Evolutionary conservation across 441 rosid genomes (phyloP).

Genomic region (Pelargonium citronellum): DNA sequence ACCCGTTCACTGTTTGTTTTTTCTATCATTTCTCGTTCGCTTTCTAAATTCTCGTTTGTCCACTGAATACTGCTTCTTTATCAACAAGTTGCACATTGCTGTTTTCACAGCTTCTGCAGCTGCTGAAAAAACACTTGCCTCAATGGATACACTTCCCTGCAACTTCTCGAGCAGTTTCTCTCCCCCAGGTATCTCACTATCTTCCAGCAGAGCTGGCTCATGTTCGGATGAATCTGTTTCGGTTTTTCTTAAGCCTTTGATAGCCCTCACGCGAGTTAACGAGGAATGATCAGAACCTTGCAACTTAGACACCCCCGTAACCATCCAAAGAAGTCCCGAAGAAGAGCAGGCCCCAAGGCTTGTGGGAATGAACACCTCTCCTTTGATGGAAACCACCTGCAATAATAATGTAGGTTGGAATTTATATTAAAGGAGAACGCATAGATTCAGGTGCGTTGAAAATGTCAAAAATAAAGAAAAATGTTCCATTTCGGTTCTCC

Average conservation of each 20-base stretch:
- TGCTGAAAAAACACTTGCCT: constrained; percentile 49
- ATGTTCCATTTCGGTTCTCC: not conserved
- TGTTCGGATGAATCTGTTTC: constrained; percentile 19
- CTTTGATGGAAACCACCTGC: constrained; percentile 45
- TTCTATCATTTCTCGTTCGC: constrained; percentile 77
- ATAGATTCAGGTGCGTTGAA: no score
- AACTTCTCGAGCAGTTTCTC: constrained; percentile 56
- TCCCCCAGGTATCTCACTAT: constrained; percentile 58
- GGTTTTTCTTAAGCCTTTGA: constrained; percentile 35
- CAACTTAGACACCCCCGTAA: constrained; percentile 64
- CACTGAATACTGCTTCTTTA: constrained; percentile 76
- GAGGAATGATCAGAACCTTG: constrained; percentile 43
- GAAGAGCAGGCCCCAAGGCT: constrained; percentile 40
- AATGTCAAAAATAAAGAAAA: no score
- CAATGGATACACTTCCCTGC: constrained; percentile 60
- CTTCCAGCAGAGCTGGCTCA: constrained; percentile 33
- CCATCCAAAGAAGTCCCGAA: constrained; percentile 54
- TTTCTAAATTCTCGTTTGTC: constrained; percentile 76
- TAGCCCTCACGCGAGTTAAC: constrained; percentile 49
- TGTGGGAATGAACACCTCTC: constrained; percentile 71
- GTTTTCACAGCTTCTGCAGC: constrained; percentile 73
- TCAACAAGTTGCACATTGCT: constrained; percentile 66
- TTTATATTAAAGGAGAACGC: not conserved
- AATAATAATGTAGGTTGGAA: constrained; percentile 14
- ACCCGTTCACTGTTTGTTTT: constrained; percentile 31